Base-by-base conservation (phyloP, 805 yeast species). In the Candida vartiovaarae region DNA sequence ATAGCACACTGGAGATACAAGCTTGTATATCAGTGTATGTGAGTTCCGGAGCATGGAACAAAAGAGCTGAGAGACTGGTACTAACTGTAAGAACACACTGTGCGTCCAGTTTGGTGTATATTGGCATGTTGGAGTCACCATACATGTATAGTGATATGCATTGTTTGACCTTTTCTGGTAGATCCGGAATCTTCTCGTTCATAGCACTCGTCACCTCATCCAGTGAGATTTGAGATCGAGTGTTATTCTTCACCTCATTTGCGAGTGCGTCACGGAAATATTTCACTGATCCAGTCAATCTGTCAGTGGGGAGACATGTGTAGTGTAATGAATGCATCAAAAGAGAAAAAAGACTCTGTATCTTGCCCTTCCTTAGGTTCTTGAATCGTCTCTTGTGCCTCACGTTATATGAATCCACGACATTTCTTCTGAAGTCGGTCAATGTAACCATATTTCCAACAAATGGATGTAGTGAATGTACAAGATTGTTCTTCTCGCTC, bases 1-100 rank as follows among this genome's bases (percentile, higher is more conserved):
- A 55, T 4, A 50, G 36, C 0, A 71, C 48, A 5, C 71, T 64
- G 6, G 46, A 42, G 3, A 54, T 43, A 53, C 52, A 50, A 6
- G 10, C 27, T 15, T 41, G 30, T 5, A 55, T 15, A 6, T 51
- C 54, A 3, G 41, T 24, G 30, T 42, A 43, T 7, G 45, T 38
- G 9, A 44, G 40, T 2, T 41, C 31, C 11, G 45, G 35, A 4
- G 36, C 8, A 24, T 38, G 40, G 3, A 30, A 9, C 29, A 43
- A 6, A 2, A 47, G 29, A 9, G 39, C 44, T 10, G 48, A 36
- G 3, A 48, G 29, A 28, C 30, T 7, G 8, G 30, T 28, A 28
- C 9, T 7, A 28, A 28, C 30, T 7, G 6, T 28, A 6, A 7
- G 30, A 28, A 7, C 6, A 28, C 33, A 26, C 15, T 30, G 26